phyloP scores from a whole-genome alignment of 495 filamentous ascomycete genomes.

The Chaetomium tenue region DNA sequence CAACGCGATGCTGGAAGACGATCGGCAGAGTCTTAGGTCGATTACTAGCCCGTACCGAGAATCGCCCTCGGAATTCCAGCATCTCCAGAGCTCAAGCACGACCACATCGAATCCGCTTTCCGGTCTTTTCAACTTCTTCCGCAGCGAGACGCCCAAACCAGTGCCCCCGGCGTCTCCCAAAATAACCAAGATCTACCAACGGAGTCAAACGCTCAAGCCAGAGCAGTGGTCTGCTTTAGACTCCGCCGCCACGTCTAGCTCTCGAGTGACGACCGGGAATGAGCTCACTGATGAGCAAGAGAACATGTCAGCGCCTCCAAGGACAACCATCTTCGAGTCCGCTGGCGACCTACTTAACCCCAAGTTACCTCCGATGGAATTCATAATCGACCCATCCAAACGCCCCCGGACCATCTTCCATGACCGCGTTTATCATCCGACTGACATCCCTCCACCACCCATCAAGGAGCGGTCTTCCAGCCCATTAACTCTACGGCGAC shows the following conservation, averaged over 20 bases:
- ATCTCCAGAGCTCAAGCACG: slow-evolving; percentile 30
- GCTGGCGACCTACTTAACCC: slow-evolving; percentile 90
- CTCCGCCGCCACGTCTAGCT: slow-evolving; percentile 40
- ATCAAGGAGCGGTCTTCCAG: slow-evolving; percentile 56
- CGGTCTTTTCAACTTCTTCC: slow-evolving; percentile 64
- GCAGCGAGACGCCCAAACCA: slow-evolving; percentile 40
- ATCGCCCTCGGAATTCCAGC: slow-evolving; percentile 25
- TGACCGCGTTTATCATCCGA: slow-evolving; percentile 89
- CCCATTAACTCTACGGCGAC: slow-evolving; percentile 34
- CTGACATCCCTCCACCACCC: slow-evolving; percentile 84
- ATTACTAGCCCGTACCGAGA: slow-evolving; percentile 29
- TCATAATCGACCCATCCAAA: slow-evolving; percentile 74
- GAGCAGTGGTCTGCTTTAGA: slow-evolving; percentile 39
- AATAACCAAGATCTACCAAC: slow-evolving; percentile 69
- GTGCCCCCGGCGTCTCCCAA: slow-evolving; percentile 42
- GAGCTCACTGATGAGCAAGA: slow-evolving; percentile 45
- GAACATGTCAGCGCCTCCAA: slow-evolving; percentile 67
- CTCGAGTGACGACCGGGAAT: slow-evolving; percentile 44
- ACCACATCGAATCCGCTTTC: slow-evolving; percentile 50
- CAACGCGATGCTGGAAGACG: slow-evolving; percentile 55
- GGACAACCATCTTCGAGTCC: slow-evolving; percentile 90
- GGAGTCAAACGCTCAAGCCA: slow-evolving; percentile 66
- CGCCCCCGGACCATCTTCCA: slow-evolving; percentile 95
- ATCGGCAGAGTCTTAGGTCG: slow-evolving; percentile 47
- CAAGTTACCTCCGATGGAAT: slow-evolving; percentile 75